Evolutionary conservation across 2,329 filamentous ascomycete species (phyloP), one percentile per base, ranked within the genome.

Genomic region (Ophiosphaerella narmari): DNA sequence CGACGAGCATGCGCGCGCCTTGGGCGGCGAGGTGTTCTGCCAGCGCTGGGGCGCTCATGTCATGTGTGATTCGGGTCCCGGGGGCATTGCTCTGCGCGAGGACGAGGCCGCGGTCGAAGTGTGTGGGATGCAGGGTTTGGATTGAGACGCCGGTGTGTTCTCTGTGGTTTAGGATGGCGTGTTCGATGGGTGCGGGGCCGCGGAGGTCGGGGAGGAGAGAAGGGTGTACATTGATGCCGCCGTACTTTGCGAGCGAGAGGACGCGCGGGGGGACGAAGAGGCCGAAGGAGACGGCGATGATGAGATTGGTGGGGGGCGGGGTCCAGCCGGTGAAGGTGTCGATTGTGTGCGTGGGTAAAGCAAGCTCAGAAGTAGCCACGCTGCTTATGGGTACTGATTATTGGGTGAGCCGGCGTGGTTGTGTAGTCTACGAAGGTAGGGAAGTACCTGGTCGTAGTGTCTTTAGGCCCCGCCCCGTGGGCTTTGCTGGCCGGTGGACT

Each of bases 211-310:
- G 93, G 12, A 99, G 82, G 24, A 97, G 75, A 0, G 93, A 97
- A 1, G 94, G 94, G 67, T 99, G 94, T 2, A 99, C 82, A 72
- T 99, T 99, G 3, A 99, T 76, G 0, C 94, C 94, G 37, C 92
- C 92, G 74, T 95, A 96, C 62, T 82, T 84, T 21, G 89, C 84
- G 1, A 76, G 76, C 18, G 77, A 77, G 18, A 99, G 78, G 13
- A 97, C 84, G 4, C 90, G 82, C 0, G 82, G 80, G 0, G 94
- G 94, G 1, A 99, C 86, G 54, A 97, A 88, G 7, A 96, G 82
- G 3, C 94, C 94, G 74, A 97, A 99, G 0, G 94, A 97, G 4
- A 97, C 94, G 40, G 92, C 92, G 39, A 97, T 80, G 60, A 99
- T 82, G 50, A 99, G 78, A 70, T 97, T 91, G 48, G 63, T 54